A percentile compares a stretch with the other conserved stretches of the same genome.
Evolutionary conservation across 805 yeast genomes (phyloP).

Genomic region (Myxozyma mucilagina): DNA sequence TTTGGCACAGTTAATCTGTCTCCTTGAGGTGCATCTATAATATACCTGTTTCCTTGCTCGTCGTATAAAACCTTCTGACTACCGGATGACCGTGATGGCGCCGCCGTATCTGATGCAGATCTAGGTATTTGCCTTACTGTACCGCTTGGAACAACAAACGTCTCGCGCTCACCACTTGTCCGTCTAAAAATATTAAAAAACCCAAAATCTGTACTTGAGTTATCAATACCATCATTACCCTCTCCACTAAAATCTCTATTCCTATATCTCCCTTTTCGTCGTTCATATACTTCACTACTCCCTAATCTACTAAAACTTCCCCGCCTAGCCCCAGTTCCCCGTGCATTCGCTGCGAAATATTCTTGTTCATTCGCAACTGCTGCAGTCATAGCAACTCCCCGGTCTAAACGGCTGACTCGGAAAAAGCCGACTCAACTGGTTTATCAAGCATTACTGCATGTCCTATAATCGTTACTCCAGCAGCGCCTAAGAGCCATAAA

Average conservation of each 20-base stretch:
- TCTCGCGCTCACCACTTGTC: neutral
- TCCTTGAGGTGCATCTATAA: neutral
- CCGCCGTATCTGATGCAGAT: neutral
- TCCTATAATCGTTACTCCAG: slow-evolving; percentile 70
- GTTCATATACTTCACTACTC: neutral
- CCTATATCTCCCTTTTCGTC: neutral
- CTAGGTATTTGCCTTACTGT: neutral
- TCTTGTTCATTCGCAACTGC: neutral
- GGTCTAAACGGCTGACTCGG: slow-evolving; percentile 59
- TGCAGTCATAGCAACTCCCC: neutral
- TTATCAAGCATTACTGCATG: slow-evolving; percentile 93
- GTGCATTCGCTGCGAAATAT: neutral
- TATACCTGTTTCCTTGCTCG: slow-evolving; percentile 11
- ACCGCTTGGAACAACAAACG: neutral
- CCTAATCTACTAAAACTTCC: neutral
- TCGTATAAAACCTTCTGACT: slow-evolving; percentile 9
- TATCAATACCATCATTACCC: neutral
- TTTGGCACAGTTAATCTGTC: neutral
- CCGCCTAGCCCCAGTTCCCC: slow-evolving; percentile 26
- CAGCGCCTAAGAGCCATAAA: slow-evolving; percentile 89
- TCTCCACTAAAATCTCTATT: neutral
- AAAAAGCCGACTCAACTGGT: slow-evolving; percentile 92
- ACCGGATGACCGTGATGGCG: neutral
- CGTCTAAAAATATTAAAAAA: neutral
- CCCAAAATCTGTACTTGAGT: no score